phyloP scores from a whole-genome alignment of 441 rosid genomes.

The Erysimum cheiri region DNA sequence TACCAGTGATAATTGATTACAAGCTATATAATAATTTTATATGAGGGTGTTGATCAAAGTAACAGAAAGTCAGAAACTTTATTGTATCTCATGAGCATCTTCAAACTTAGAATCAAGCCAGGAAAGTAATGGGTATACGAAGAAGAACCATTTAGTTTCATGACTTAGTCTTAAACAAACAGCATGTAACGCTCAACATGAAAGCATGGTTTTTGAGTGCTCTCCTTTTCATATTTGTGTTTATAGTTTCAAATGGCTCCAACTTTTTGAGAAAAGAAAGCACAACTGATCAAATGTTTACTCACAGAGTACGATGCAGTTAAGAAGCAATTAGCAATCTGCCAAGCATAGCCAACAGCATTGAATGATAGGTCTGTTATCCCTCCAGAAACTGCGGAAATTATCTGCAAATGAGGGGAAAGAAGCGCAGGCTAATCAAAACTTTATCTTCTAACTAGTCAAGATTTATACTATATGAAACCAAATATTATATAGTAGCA shows the following conservation, averaged over 20 bases:
- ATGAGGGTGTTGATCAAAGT: background rate
- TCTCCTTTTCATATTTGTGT: slow-evolving; percentile 14
- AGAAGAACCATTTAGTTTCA: slow-evolving; percentile 19
- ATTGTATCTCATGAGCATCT: background rate
- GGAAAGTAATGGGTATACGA: background rate
- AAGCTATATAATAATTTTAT: background rate
- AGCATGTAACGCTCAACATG: background rate
- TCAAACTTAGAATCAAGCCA: slow-evolving; percentile 4
- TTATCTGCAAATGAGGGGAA: slow-evolving; percentile 58
- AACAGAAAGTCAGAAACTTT: no score
- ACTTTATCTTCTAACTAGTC: background rate
- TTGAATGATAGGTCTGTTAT: slow-evolving; percentile 91
- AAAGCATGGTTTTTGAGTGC: slow-evolving; percentile 1
- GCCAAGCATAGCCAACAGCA: slow-evolving; percentile 95
- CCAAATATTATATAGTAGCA: background rate
- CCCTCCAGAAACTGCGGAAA: slow-evolving; percentile 98
- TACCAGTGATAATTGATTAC: background rate
- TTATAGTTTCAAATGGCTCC: slow-evolving; percentile 16
- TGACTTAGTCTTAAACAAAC: slow-evolving; percentile 13
- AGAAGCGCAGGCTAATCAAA: background rate
- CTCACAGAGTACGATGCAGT: slow-evolving; percentile 97
- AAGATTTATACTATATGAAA: background rate
- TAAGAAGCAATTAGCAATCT: slow-evolving; percentile 83
- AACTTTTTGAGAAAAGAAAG: no score
- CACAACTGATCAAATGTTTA: slow-evolving; percentile 33